Evolutionary conservation across 2,329 filamentous ascomycete species (phyloP).

Genomic region (Diplodia sapinea): DNA sequence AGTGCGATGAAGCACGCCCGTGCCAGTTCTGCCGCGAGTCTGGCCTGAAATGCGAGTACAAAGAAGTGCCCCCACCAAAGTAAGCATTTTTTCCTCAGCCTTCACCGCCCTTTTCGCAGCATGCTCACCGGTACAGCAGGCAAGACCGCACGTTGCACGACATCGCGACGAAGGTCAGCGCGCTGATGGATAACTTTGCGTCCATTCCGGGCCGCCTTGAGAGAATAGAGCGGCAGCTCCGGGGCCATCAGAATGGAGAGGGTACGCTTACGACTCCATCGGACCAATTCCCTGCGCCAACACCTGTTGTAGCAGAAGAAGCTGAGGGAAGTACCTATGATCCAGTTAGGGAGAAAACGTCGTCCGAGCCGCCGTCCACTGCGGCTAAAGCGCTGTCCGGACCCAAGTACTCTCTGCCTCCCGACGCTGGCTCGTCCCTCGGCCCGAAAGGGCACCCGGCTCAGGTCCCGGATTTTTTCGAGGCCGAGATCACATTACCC

Average conservation of each 20-base stretch:
- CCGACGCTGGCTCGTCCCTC: conserved; percentile 13
- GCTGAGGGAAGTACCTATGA: conserved; percentile 30
- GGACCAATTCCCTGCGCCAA: conserved; percentile 30
- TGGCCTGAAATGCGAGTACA: conserved; percentile 81
- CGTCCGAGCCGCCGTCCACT: conserved; percentile 27
- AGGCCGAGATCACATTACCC: conserved; percentile 70
- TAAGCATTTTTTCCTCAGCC: conserved; percentile 54
- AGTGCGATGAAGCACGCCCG: conserved; percentile 49
- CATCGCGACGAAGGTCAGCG: conserved; percentile 48
- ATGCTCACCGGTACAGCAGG: conserved; percentile 34
- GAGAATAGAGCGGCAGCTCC: conserved; percentile 29
- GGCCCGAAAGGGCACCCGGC: conserved; percentile 12
- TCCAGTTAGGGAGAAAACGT: conserved; percentile 31
- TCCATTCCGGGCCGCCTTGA: conserved; percentile 29
- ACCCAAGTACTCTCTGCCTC: conserved; percentile 38
- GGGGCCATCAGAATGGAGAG: conserved; percentile 31
- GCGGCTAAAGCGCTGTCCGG: conserved; percentile 20
- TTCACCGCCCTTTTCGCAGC: conserved; percentile 22
- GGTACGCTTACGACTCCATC: conserved; percentile 31
- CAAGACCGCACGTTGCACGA: conserved; percentile 59
- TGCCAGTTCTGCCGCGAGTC: conserved; percentile 79
- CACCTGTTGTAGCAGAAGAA: conserved; percentile 29
- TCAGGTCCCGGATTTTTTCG: conserved; percentile 50
- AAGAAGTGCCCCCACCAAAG: conserved; percentile 91
- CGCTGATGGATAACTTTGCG: conserved; percentile 34